phyloP scores from a whole-genome alignment of 2,329 filamentous ascomycete genomes.

The Xylaria multiplex region DNA sequence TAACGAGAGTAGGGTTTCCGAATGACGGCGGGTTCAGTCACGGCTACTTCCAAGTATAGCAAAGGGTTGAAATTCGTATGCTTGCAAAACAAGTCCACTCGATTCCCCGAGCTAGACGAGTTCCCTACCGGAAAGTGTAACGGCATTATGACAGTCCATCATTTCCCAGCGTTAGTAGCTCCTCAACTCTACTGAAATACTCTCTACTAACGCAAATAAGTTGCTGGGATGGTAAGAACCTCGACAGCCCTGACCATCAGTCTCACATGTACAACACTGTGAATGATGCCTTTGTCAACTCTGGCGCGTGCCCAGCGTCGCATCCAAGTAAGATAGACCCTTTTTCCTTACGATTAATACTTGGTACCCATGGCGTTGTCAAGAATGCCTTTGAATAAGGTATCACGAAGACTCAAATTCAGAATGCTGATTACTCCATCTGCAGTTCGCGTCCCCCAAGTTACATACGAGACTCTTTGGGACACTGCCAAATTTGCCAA shows the following conservation, averaged over 20 bases:
- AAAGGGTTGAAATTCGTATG: conserved; percentile 55
- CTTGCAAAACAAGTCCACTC: conserved; percentile 52
- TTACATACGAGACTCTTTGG: conserved; percentile 58
- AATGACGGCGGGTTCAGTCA: conserved; percentile 54
- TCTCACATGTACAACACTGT: conserved; percentile 49
- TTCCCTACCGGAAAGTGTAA: conserved; percentile 54
- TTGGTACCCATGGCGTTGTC: too few species aligned
- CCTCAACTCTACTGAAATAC: neutral
- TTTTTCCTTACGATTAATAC: neutral
- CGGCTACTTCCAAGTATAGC: conserved; percentile 48
- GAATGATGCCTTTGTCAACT: conserved; percentile 45
- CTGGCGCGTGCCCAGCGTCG: conserved; percentile 51
- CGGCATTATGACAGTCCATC: conserved; percentile 56
- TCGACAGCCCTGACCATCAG: conserved; percentile 51
- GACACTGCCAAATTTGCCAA: conserved; percentile 54
- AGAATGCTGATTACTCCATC: neutral
- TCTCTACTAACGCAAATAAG: conserved; percentile 39
- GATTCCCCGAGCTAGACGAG: conserved; percentile 53
- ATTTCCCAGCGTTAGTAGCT: conserved; percentile 52
- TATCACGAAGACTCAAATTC: neutral
- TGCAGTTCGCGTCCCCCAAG: conserved; percentile 53
- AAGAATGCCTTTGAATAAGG: too few species aligned
- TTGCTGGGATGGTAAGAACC: conserved; percentile 59
- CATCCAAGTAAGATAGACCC: conserved; percentile 47
- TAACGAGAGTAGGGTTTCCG: conserved; percentile 52